phyloP scores from a whole-genome alignment of 805 yeast genomes.

The Kregervanrija fluxuum region DNA sequence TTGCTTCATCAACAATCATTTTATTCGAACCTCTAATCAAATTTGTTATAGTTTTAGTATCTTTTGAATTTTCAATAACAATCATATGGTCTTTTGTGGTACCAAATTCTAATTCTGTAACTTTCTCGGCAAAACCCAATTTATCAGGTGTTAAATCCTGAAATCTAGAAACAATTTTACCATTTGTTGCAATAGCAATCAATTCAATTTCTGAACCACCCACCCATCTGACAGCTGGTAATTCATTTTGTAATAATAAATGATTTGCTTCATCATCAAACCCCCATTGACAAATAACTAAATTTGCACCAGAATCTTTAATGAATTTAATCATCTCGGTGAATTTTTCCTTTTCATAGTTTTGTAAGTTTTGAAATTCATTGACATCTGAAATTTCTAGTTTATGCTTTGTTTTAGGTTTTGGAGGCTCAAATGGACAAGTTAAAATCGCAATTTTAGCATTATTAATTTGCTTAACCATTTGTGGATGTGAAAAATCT shows the following conservation, averaged over 20 bases:
- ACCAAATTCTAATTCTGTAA: conserved; percentile 88
- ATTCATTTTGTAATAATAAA: conserved; percentile 72
- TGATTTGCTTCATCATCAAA: conserved; percentile 98
- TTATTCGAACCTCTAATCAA: conserved; percentile 93
- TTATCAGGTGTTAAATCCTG: conserved; percentile 81
- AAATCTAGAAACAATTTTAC: conserved; percentile 94
- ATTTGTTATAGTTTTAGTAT: conserved; percentile 78
- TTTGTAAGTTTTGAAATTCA: conserved; percentile 85
- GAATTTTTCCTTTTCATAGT: conserved; percentile 87
- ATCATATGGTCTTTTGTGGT: conserved; percentile 96
- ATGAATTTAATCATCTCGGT: conserved; percentile 83
- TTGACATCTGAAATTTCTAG: conserved; percentile 89
- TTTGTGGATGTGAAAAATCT: conserved; percentile 97
- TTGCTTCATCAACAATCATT: conserved; percentile 96
- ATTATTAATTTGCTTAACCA: conserved; percentile 76
- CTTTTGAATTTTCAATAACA: conserved; percentile 83
- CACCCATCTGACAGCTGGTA: conserved; percentile 98
- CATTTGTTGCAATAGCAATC: conserved; percentile 95
- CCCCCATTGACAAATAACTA: conserved; percentile 99
- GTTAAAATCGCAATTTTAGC: conserved; percentile 92
- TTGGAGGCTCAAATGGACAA: conserved; percentile 99
- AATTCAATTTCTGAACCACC: conserved; percentile 96
- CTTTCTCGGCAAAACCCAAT: conserved; percentile 81
- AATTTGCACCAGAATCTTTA: conserved; percentile 86
- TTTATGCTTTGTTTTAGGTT: conserved; percentile 98